Percentiles rank a stretch among this genome's conserved stretches.
These are phyloP conservation scores for Debaryomyces psychrophilus DNA, from an alignment of 1,139 yeast species.

Conservation along the genomic window DNA sequence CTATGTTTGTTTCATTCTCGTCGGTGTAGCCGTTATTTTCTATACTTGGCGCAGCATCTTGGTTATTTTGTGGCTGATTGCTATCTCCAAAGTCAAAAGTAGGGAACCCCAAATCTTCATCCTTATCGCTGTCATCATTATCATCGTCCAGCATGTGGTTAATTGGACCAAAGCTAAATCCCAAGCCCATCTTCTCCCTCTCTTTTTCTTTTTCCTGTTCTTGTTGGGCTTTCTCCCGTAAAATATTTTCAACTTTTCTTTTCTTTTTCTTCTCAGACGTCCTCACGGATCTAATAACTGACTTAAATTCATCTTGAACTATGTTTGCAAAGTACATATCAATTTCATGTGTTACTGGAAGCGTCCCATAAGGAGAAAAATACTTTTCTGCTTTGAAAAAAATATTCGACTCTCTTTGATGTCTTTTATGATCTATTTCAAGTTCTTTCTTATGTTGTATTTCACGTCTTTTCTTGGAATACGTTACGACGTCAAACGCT, in stretches of 20 bases:
- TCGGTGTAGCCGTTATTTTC: neutral
- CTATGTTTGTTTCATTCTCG: neutral
- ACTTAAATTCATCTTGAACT: slow-evolving; percentile 38
- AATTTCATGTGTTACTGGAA: slow-evolving; percentile 29
- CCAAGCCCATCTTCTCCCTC: slow-evolving; percentile 30
- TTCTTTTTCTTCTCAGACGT: slow-evolving; percentile 35
- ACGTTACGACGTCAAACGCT: slow-evolving; percentile 56
- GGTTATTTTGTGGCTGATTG: slow-evolving; percentile 3
- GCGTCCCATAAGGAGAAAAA: slow-evolving; percentile 41
- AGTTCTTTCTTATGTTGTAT: slow-evolving; percentile 24
- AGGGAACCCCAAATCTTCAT: slow-evolving; percentile 4
- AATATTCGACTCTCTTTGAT: slow-evolving; percentile 35
- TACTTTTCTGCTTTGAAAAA: slow-evolving; percentile 50
- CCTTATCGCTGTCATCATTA: slow-evolving; percentile 22
- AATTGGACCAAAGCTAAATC: slow-evolving; percentile 33
- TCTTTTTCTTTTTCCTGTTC: slow-evolving; percentile 25
- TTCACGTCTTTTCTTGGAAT: slow-evolving; percentile 51
- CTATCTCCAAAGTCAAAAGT: slow-evolving; percentile 4
- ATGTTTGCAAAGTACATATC: slow-evolving; percentile 27
- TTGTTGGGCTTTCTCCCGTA: slow-evolving; percentile 25
- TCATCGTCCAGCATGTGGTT: slow-evolving; percentile 28
- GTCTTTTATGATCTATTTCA: slow-evolving; percentile 24
- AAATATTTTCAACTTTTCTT: slow-evolving; percentile 23
- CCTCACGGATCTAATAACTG: slow-evolving; percentile 40
- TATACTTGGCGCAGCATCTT: neutral